Base-by-base conservation (phyloP, 1,284 basidiomycete genomes). In the Tylopilus sp. region DNA sequence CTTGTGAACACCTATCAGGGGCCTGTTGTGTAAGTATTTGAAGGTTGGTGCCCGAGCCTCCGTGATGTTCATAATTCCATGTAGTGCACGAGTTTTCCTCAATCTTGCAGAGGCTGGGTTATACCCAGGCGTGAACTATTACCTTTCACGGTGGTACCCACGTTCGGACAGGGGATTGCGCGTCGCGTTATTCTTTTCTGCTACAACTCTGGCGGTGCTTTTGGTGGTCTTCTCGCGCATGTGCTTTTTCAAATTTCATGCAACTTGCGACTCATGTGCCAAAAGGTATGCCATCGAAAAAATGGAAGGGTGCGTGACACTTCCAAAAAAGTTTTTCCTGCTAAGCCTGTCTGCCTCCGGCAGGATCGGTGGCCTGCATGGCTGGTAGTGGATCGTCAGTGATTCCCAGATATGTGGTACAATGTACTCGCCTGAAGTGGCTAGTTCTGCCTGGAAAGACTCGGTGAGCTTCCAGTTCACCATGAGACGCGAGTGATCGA, bases 171-270 rank as follows among this genome's bases (percentile, higher is more conserved):
- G 75, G 30, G 75, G 74, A 11, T 60, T 61, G 41, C 70, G 78
- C 18, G 70, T 79, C 33, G 77, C 78, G 6, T 75, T 81, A 31
- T 80, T 81, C 65, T 79, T 79, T 61, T 79, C 78, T n/a, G 76
- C 77, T 29, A 76, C 77, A n/a, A 78, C 77, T 3, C 52, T 78
- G 35, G 74, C 78, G 79, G 70, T 36, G 72, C 70, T 10, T 73
- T 73, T 34, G 69, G 69, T 13, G 70, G 70, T 11, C 48, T 72
- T 47, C 58, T 72, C n/a, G 65, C 68, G 52, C 58, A 41, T 31
- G 58, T 49, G 9, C 45, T 40, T 19, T 46, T 31, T 37, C 8
- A 16, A 31, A 16, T 38, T 7, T 12, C 15, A 6, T 21, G 28
- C 2, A 40, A 34, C 4, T 2, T 21, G 19, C 2, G 19, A 16